Conservation (phyloP, 163 green algal genomes). For the Volvox carteri region DNA sequence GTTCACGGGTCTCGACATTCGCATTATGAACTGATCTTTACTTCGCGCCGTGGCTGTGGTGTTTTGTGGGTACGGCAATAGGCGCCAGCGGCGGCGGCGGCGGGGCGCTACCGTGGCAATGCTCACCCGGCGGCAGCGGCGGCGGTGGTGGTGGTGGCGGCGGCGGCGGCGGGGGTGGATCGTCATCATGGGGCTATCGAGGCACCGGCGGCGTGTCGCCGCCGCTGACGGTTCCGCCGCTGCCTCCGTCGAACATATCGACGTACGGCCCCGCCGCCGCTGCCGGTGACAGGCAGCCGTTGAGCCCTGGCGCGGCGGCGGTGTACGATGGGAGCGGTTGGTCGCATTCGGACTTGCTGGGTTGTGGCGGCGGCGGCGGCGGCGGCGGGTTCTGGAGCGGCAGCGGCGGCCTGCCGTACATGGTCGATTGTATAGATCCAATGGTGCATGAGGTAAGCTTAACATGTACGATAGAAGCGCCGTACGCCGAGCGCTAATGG, state of each 20-base stretch:
- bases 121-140: not conserved
- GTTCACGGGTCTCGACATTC: no score
- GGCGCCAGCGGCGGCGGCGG: no score
- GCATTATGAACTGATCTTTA: no score
- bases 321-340: not conserved
- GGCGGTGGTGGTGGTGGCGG: not conserved
- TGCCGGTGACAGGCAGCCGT: not conserved
- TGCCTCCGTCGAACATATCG: not conserved
- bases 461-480: no score
- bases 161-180: not conserved
- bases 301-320: constrained; percentile 9
- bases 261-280: not conserved
- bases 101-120: not conserved
- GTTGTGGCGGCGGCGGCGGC: not conserved
- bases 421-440: constrained; percentile 4
- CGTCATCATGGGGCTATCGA: not conserved
- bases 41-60: no score
- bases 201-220: not conserved
- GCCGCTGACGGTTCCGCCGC: not conserved
- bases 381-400: constrained; percentile 3
- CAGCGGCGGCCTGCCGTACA: constrained; percentile 19
- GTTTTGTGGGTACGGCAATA: no score
- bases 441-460: constrained; percentile 19
- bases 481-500: no score
- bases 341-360: not conserved